Percentiles rank a stretch among this genome's conserved stretches.
Evolutionary conservation across 306 rosid species (phyloP).

Genomic region (Trifolium subterraneum): DNA sequence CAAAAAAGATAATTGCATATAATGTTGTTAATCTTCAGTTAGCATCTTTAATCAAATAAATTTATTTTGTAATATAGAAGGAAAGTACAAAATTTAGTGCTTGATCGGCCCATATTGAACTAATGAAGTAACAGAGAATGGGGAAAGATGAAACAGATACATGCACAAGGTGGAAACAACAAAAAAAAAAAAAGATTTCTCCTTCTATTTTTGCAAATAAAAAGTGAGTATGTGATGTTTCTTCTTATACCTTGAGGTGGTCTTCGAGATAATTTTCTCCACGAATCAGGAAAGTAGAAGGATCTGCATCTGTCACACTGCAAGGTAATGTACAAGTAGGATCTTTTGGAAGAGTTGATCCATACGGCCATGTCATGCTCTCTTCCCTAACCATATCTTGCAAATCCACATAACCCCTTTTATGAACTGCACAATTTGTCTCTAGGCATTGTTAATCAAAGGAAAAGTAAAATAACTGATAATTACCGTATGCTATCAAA

Average conservation of each 20-base stretch:
- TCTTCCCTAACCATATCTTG: constrained; percentile 77
- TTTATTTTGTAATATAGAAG: constrained; percentile 17
- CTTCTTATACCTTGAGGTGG: constrained; percentile 64
- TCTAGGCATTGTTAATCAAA: constrained; percentile 39
- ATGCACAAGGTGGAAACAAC: constrained; percentile 12
- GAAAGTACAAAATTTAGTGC: constrained; percentile 20
- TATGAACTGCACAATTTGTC: constrained; percentile 67
- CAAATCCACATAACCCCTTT: constrained; percentile 80
- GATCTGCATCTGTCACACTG: constrained; percentile 82
- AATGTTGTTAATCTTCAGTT: constrained; percentile 8
- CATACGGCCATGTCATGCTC: constrained; percentile 58
- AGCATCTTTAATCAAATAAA: constrained; percentile 32
- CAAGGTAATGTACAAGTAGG: constrained; percentile 70
- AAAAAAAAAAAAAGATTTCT: constrained; percentile 10
- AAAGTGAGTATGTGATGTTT: constrained; percentile 26
- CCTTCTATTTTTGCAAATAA: constrained; percentile 10
- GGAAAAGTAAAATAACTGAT: constrained; percentile 37
- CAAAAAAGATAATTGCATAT: constrained; percentile 23
- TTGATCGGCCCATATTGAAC: constrained; percentile 12
- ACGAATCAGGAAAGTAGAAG: constrained; percentile 87
- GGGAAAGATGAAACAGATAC: constrained; percentile 21
- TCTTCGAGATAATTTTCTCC: constrained; percentile 80
- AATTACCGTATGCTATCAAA: constrained; percentile 31
- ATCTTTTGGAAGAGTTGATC: constrained; percentile 87
- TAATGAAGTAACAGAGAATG: constrained; percentile 2